Conservation (phyloP, 1,284 basidiomycete genomes). For the Veloboletus limbatus region DNA sequence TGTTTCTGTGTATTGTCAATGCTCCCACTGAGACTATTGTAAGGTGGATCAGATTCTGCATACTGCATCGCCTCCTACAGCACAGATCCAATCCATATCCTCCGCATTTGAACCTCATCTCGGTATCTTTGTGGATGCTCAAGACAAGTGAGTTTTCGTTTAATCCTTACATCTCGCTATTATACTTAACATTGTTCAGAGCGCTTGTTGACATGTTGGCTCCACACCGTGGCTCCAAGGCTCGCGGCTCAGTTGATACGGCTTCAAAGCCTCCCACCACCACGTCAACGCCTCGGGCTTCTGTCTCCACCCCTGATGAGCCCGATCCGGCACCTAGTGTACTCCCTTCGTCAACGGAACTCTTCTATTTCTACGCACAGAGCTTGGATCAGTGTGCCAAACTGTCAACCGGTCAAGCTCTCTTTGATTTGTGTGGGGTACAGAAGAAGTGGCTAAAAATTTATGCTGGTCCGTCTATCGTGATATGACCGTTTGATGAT, state of each 20-base stretch:
- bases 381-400: slow-evolving; percentile 92
- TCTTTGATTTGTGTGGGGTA: slow-evolving; percentile 76
- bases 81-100: slow-evolving; percentile 64
- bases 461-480: slow-evolving; percentile 75
- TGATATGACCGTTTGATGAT: slow-evolving; percentile 1
- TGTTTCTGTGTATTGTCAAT: slow-evolving; percentile 4
- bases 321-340: slow-evolving; percentile 62
- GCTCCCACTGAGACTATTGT: neutral
- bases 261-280: slow-evolving; percentile 26
- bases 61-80: slow-evolving; percentile 46
- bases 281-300: slow-evolving; percentile 38
- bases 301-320: slow-evolving; percentile 43
- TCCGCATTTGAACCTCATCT: slow-evolving; percentile 91
- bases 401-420: slow-evolving; percentile 75
- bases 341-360: slow-evolving; percentile 89
- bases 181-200: slow-evolving; percentile 38
- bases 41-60: slow-evolving; percentile 65
- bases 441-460: slow-evolving; percentile 93
- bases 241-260: slow-evolving; percentile 66
- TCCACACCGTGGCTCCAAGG: slow-evolving; percentile 63
- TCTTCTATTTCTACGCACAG: slow-evolving; percentile 97
- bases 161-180: neutral
- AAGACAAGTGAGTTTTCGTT: slow-evolving; percentile 70
- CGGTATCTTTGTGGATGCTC: slow-evolving; percentile 91
- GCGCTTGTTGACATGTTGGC: slow-evolving; percentile 79